Base-by-base conservation (phyloP, 1,284 basidiomycete species). In the Hypsizygus ulmarius region DNA sequence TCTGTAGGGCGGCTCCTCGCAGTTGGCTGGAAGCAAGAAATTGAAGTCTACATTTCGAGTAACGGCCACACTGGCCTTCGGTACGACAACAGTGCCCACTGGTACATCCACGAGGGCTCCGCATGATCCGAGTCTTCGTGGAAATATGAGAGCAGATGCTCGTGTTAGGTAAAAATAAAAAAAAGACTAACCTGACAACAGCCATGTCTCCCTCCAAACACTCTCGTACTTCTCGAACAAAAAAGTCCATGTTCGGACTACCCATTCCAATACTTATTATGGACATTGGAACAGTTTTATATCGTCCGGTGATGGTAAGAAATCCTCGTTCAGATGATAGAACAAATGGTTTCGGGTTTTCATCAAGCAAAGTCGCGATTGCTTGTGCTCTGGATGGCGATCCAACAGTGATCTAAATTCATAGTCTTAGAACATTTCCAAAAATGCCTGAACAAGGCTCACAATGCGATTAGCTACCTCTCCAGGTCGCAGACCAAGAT, bases 231-330 rank as follows among this genome's bases (percentile, higher is more conserved):
- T 93, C 90, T 53, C 90, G 79, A 11, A 93, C 78, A 64, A 92
- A 90, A 67, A 93, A 93, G 66, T 93, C 90, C 65, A 85, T 85
- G 64, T 87, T 89, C 1, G 88, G 78, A 51, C 70, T 72, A 15
- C 90, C 90, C 90, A 93, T 93, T 7, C 90, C 90, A 49, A 91
- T 91, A 51, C 84, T 86, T 38, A 90, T 73, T 45, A 93, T 78
- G 10, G 83, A 87, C 28, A 93, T 64, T 4, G 89, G 87, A 3
- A 77, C 65, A 38, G 78, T 79, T 38, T 78, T 74, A 70, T 84
- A 92, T 32, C 81, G 74, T 9, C 90, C 90, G 3, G 90, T 92
- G 53, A 90, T 79, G 3, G 87, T 92, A 49, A 87, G 67, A 66
- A 91, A 93, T 6, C 89, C 88, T 43, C 90, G 75, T 56, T 90